Percentiles rank a stretch among this genome's conserved stretches.
Evolutionary conservation across 2,329 filamentous ascomycete genomes (phyloP).

Genomic region (Fusarium mundagurra): DNA sequence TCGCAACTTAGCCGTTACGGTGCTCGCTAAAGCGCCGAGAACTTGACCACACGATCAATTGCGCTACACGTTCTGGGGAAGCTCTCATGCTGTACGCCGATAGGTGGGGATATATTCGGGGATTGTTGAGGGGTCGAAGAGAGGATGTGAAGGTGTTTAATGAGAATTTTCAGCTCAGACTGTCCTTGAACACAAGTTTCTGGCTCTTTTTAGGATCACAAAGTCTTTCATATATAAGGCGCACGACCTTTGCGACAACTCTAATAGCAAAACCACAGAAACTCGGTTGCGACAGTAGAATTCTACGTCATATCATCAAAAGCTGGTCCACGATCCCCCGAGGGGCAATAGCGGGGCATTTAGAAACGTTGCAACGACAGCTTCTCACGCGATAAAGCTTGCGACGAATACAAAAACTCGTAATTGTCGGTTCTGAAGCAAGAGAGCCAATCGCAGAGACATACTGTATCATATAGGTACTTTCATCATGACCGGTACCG

Average conservation of each 20-base stretch:
- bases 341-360: constrained; percentile 41
- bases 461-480: not conserved
- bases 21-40: constrained; percentile 24
- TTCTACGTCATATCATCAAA: constrained; percentile 31
- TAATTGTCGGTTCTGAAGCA: not conserved
- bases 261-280: not conserved
- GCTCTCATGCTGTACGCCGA: constrained; percentile 32
- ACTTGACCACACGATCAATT: constrained; percentile 18
- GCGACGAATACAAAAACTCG: constrained; percentile 18
- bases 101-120: constrained; percentile 43
- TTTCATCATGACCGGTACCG: constrained; percentile 62
- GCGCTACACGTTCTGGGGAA: constrained; percentile 20
- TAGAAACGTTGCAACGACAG: constrained; percentile 34
- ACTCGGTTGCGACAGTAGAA: not conserved
- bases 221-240: not conserved
- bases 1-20: constrained; percentile 6
- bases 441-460: not conserved
- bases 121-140: constrained; percentile 19
- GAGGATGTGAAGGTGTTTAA: not conserved
- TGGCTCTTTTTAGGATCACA: not conserved
- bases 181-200: not conserved
- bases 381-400: constrained; percentile 33
- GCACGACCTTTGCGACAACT: not conserved
- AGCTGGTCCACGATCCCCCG: constrained; percentile 19
- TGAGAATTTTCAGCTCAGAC: not conserved